Evolutionary conservation across 2,329 filamentous ascomycete species (phyloP).

Genomic region (Chalaropsis thielavioides): DNA sequence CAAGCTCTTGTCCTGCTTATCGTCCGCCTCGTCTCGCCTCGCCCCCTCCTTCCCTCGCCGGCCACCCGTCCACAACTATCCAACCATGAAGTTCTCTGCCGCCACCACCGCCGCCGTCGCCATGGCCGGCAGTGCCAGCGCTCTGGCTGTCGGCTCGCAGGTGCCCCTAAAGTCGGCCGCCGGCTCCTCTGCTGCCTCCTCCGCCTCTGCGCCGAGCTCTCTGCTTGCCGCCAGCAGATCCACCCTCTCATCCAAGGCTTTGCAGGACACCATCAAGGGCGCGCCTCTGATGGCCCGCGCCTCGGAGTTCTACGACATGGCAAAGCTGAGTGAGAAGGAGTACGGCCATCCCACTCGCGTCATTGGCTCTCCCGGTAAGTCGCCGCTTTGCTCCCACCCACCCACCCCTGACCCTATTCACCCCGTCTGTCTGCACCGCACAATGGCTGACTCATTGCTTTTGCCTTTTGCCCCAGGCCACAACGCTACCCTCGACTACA

Average conservation of each 20-base stretch:
- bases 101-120: slow-evolving; percentile 14
- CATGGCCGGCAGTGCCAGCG: slow-evolving; percentile 15
- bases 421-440: no score
- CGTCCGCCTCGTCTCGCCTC: not conserved
- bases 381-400: slow-evolving; percentile 15
- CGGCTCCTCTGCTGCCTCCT: not conserved
- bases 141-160: slow-evolving; percentile 13
- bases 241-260: slow-evolving; percentile 37
- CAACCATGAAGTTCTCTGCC: slow-evolving; percentile 13
- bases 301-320: slow-evolving; percentile 47
- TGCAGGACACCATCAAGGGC: slow-evolving; percentile 42
- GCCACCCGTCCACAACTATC: no score
- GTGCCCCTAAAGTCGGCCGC: slow-evolving; percentile 5
- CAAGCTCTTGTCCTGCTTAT: not conserved
- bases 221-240: slow-evolving; percentile 23
- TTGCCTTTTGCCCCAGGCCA: slow-evolving; percentile 35
- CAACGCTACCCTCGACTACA: slow-evolving; percentile 47
- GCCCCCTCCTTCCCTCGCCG: not conserved
- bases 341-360: slow-evolving; percentile 57
- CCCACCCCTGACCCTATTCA: not conserved
- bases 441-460: slow-evolving; percentile 3
- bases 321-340: slow-evolving; percentile 42
- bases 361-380: slow-evolving; percentile 48
- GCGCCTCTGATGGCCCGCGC: slow-evolving; percentile 45
- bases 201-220: slow-evolving; percentile 10